Percentiles rank a stretch among this genome's conserved stretches.
Evolutionary conservation across 805 yeast genomes (phyloP).

Genomic region (Metschnikowia kofuensis): DNA sequence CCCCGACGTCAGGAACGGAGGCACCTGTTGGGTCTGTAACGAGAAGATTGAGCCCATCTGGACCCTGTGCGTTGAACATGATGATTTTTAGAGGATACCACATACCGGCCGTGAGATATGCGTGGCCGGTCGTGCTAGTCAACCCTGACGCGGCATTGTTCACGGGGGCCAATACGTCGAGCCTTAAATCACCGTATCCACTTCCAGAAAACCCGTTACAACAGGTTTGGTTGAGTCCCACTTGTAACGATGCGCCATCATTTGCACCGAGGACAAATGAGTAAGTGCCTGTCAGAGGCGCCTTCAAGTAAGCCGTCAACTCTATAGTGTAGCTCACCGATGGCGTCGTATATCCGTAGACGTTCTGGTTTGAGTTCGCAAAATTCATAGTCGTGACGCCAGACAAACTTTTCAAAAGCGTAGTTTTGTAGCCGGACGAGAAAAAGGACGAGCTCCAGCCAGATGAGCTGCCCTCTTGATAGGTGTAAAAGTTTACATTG

Average conservation of each 20-base stretch:
- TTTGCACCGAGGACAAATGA: conserved; percentile 11
- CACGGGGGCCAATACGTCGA: conserved; percentile 6
- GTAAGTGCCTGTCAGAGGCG: conserved; percentile 8
- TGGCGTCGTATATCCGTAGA: conserved; percentile 5
- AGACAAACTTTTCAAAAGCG: too few species aligned
- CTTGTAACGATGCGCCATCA: conserved; percentile 14
- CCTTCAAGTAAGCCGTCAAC: conserved; percentile 10
- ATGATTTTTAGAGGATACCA: conserved; percentile 14
- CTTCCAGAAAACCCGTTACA: conserved; percentile 11
- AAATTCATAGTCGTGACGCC: too few species aligned
- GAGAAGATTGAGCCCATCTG: conserved; percentile 4
- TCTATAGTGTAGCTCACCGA: conserved; percentile 5
- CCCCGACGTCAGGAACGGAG: background rate
- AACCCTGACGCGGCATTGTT: conserved; percentile 2
- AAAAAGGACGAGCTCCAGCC: too few species aligned
- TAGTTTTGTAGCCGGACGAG: too few species aligned
- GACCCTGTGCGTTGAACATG: conserved; percentile 10
- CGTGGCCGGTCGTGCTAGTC: too few species aligned
- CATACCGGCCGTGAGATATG: conserved; percentile 3
- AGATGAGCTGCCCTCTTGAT: too few species aligned
- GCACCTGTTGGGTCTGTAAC: conserved; percentile 2
- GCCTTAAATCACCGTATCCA: conserved; percentile 8
- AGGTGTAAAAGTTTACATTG: too few species aligned
- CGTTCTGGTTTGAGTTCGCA: too few species aligned
- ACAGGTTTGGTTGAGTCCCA: conserved; percentile 11